These are phyloP conservation scores for Lolium multiflorum DNA, from an alignment of 176 grass and related monocot genomes.

Conservation along the genomic window DNA sequence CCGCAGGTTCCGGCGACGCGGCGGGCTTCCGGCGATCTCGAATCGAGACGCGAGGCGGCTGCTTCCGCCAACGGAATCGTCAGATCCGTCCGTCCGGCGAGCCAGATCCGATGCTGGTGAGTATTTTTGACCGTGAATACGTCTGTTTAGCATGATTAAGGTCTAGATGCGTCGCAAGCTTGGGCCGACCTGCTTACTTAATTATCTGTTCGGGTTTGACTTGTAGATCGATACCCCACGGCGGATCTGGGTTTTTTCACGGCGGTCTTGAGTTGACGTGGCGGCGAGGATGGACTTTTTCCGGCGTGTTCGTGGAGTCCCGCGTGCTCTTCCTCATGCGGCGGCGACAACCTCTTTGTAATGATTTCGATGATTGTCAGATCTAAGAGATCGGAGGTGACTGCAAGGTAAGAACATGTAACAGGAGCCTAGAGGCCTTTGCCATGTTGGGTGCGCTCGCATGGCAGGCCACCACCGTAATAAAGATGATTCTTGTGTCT, in stretches of 20 bases:
- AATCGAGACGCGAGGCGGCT: background rate
- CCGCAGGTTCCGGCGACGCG: background rate
- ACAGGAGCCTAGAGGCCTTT: slow-evolving; percentile 55
- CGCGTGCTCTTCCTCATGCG: background rate
- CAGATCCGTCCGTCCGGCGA: background rate
- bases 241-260: fast-evolving
- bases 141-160: no score
- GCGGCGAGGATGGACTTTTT: background rate
- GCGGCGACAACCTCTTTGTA: slow-evolving; percentile 32
- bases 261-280: background rate
- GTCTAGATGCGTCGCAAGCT: no score
- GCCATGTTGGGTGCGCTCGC: slow-evolving; percentile 86
- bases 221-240: background rate
- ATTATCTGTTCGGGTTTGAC: no score
- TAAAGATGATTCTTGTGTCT: slow-evolving; percentile 47
- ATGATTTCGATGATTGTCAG: slow-evolving; percentile 43
- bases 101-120: background rate
- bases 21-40: background rate
- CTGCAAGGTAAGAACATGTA: slow-evolving; percentile 56
- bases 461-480: slow-evolving; percentile 71
- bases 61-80: background rate
- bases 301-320: background rate
- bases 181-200: background rate
- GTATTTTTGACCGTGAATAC: background rate
- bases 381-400: slow-evolving; percentile 8